Evolutionary conservation across 2,329 filamentous ascomycete species (phyloP), one percentile per base, ranked within the genome.

Genomic region (Trichoderma gracile): DNA sequence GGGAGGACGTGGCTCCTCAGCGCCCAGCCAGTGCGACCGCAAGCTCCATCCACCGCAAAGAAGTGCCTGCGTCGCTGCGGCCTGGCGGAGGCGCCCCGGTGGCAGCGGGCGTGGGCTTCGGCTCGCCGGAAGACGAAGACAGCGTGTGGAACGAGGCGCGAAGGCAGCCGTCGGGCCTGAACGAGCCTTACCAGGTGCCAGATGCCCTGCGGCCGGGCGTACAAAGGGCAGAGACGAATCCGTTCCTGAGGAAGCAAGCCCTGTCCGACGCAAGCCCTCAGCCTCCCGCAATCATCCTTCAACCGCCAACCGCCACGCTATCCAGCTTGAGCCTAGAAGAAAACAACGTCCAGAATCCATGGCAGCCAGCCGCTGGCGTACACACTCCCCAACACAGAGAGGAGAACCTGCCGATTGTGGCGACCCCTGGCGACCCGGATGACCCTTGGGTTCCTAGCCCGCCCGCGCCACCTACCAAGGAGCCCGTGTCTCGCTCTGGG

Each of bases 241-340:
- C 84, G 0, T 86, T 86, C 71, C 69, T 78, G 23, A 82, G 82
- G 66, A 80, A 82, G 63, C 83, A 82, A 67, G 75, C 75, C 4
- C 64, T 78, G 4, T 68, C 25, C 40, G 54, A 54, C 7, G 17
- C 61, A 30, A 60, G 43, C 8, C n/a, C 50, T 21, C 23, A 50
- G n/a, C 33, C 61, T 21, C 19, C 23, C 10, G 47, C 65, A 38
- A 33, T 47, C 5, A 50, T 60, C 8, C 46, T 49, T 7, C 63
- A 65, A 14, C 72, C 74, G 7, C 74, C 77, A 1, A 73, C 75
- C 1, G 75, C 76, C 12, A 72, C 77, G 2, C 77, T 84, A 27
- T 75, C 80, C 3, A 77, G 78, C 66, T 71, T 83, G 58, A 75
- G 71, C 47, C 68, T 83, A 6, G 74, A 75, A 56, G 81, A 83